Conservation (phyloP, 179 eudicot genomes). For the Beta macrorhiza region DNA sequence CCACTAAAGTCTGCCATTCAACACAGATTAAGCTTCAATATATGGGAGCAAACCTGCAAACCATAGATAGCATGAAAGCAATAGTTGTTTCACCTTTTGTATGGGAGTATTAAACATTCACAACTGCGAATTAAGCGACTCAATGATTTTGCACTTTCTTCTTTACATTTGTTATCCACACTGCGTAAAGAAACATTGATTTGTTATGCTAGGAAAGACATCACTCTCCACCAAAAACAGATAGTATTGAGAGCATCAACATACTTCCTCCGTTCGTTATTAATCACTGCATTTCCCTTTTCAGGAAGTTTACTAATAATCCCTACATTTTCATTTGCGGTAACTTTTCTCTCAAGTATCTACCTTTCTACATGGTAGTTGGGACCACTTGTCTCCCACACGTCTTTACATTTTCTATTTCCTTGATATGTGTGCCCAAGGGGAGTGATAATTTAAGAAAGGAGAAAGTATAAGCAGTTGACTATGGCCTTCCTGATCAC, state of each 20-base stretch:
- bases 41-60: not conserved
- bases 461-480: not conserved
- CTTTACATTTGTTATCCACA: slow-evolving; percentile 89
- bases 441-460: too few relatives aligned
- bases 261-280: not conserved
- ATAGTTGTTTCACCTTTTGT: slow-evolving; percentile 63
- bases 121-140: slow-evolving; percentile 94
- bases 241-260: not conserved
- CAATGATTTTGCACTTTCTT: slow-evolving; percentile 94
- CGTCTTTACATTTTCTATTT: too few relatives aligned
- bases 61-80: slow-evolving; percentile 16
- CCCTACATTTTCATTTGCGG: too few relatives aligned
- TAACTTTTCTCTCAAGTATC: too few relatives aligned
- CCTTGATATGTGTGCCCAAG: too few relatives aligned
- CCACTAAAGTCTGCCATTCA: slow-evolving; percentile 72
- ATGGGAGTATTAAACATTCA: slow-evolving; percentile 90
- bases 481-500: slow-evolving; percentile 31
- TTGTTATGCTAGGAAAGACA: not conserved
- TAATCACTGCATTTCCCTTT: too few relatives aligned
- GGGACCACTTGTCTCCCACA: too few relatives aligned
- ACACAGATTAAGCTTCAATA: slow-evolving; percentile 6
- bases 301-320: too few relatives aligned
- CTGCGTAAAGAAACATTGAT: slow-evolving; percentile 44
- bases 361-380: too few relatives aligned
- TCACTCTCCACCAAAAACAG: not conserved